phyloP scores from a whole-genome alignment of 352 stramenopile genomes.

The Phytophthora ohioensis region DNA sequence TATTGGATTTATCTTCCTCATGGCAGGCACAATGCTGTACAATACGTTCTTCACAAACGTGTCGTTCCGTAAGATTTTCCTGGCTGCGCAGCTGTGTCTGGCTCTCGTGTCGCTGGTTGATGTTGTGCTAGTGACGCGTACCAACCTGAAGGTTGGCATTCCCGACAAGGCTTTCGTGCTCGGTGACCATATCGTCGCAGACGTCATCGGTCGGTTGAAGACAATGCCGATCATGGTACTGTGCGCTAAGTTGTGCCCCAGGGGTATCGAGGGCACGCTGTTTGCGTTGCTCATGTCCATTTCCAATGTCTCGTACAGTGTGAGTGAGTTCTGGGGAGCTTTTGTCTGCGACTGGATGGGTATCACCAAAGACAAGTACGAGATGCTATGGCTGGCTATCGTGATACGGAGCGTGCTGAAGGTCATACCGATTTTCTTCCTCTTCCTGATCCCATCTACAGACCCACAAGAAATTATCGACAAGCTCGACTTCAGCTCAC shows the following conservation, averaged over 20 bases:
- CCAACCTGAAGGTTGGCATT: conserved; percentile 94
- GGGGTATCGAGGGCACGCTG: conserved; percentile 95
- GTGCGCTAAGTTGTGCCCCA: conserved; percentile 94
- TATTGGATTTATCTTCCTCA: conserved; percentile 84
- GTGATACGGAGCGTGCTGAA: conserved; percentile 93
- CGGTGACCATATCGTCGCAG: conserved; percentile 93
- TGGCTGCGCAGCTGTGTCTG: conserved; percentile 84
- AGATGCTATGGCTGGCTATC: conserved; percentile 91
- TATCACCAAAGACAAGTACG: conserved; percentile 92
- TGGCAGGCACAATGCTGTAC: conserved; percentile 85
- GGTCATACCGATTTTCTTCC: conserved; percentile 91
- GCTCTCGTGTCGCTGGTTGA: conserved; percentile 80
- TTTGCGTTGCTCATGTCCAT: conserved; percentile 98
- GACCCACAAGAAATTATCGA: conserved; percentile 85
- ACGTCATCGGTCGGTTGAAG: conserved; percentile 86
- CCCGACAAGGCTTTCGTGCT: conserved; percentile 96
- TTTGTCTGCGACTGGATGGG: conserved; percentile 90
- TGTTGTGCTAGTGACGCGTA: conserved; percentile 91
- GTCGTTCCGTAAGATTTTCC: conserved; percentile 94
- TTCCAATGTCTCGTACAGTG: conserved; percentile 94
- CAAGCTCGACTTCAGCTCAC: conserved; percentile 59
- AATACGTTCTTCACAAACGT: conserved; percentile 91
- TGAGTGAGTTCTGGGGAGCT: conserved; percentile 94
- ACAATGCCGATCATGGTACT: conserved; percentile 96
- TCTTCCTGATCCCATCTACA: conserved; percentile 80